phyloP scores from a whole-genome alignment of 192 early-diverging fungal species.

The Backusella sp. region DNA sequence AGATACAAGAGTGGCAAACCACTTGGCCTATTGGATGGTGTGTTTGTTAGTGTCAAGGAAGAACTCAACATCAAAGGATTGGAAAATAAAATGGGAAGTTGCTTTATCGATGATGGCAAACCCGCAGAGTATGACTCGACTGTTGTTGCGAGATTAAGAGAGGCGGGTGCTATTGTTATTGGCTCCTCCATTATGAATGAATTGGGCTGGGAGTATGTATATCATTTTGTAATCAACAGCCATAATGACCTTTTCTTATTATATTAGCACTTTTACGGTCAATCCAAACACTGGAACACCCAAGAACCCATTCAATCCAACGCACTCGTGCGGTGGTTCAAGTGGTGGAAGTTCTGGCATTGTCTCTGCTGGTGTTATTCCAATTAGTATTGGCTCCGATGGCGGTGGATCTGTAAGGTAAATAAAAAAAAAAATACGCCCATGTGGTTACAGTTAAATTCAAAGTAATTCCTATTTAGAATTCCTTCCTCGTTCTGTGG shows the following conservation, averaged over 20 bases:
- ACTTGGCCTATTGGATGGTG: slow-evolving; percentile 68
- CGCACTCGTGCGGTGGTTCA: slow-evolving; percentile 68
- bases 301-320: slow-evolving; percentile 59
- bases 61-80: slow-evolving; percentile 60
- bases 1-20: slow-evolving; percentile 49
- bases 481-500: slow-evolving; percentile 73
- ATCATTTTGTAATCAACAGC: background rate
- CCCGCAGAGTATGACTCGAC: slow-evolving; percentile 50
- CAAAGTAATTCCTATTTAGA: slow-evolving; percentile 18
- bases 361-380: slow-evolving; percentile 63
- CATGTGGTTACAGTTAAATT: too few species aligned
- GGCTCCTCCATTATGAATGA: slow-evolving; percentile 78
- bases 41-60: slow-evolving; percentile 75
- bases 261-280: slow-evolving; percentile 51
- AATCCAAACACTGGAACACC: slow-evolving; percentile 61
- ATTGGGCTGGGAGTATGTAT: slow-evolving; percentile 54
- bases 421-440: background rate
- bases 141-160: slow-evolving; percentile 47
- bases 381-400: slow-evolving; percentile 72
- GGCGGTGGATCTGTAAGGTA: slow-evolving; percentile 65
- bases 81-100: slow-evolving; percentile 57
- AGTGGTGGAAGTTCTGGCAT: slow-evolving; percentile 63
- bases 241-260: slow-evolving; percentile 1
- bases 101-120: slow-evolving; percentile 52
- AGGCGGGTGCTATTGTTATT: slow-evolving; percentile 61